A percentile compares a stretch with the other conserved stretches of the same genome.
These are phyloP conservation scores for Lactarius sanguifluus DNA, from an alignment of 768 basidiomycete species.

Conservation along the genomic window DNA sequence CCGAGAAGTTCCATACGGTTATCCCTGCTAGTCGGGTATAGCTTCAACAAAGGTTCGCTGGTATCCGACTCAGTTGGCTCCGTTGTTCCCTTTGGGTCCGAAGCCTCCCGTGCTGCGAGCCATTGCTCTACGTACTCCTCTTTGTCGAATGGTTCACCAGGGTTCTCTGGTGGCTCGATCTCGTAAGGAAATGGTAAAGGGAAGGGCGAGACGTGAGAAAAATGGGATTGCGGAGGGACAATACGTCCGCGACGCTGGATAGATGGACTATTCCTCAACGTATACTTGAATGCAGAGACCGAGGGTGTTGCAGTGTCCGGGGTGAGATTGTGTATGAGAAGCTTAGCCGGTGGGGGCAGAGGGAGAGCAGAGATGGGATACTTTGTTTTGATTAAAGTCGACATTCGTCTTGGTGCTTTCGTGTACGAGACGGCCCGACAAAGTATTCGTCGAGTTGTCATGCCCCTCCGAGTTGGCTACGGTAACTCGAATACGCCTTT, in stretches of 20 bases:
- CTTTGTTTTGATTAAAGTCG: slow-evolving; percentile 32
- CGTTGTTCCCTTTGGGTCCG: slow-evolving; percentile 36
- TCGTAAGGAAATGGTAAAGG: slow-evolving; percentile 82
- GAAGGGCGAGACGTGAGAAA: slow-evolving; percentile 79
- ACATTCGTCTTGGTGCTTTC: not conserved
- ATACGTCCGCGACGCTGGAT: slow-evolving; percentile 69
- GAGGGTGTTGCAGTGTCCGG: slow-evolving; percentile 60
- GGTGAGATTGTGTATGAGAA: slow-evolving; percentile 49
- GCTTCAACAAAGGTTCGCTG: slow-evolving; percentile 41
- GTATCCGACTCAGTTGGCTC: slow-evolving; percentile 32
- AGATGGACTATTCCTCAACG: slow-evolving; percentile 56
- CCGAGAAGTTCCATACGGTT: slow-evolving; percentile 64
- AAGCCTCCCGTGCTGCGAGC: slow-evolving; percentile 65
- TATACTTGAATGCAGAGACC: slow-evolving; percentile 49
- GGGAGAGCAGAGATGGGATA: slow-evolving; percentile 56
- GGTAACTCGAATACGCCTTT: slow-evolving; percentile 23
- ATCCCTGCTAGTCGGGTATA: slow-evolving; percentile 50
- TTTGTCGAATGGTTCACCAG: slow-evolving; percentile 54
- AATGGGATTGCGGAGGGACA: slow-evolving; percentile 59
- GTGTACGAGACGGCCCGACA: not conserved
- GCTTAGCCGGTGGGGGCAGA: slow-evolving; percentile 44
- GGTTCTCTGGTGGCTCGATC: slow-evolving; percentile 54
- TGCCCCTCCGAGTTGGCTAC: slow-evolving; percentile 34
- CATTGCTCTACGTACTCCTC: slow-evolving; percentile 72
- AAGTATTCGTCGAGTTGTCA: slow-evolving; percentile 1